Conservation (phyloP, 75 land plant species). For the Pseudotsuga menziesii region DNA sequence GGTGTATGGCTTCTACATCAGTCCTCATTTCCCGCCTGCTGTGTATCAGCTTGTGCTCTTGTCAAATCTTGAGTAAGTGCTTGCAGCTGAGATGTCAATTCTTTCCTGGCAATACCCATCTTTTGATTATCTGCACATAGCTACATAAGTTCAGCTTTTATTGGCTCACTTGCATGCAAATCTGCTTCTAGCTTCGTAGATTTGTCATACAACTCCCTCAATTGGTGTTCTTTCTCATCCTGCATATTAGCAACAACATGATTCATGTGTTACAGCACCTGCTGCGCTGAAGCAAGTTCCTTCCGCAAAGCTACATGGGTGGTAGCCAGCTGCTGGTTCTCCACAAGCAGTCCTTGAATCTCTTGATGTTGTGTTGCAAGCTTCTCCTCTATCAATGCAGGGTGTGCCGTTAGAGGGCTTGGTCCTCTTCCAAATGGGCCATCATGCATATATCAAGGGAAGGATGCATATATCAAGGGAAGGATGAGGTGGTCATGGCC, state of each 20-base stretch:
- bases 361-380: conserved; percentile 59
- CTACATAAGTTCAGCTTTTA: conserved; percentile 53
- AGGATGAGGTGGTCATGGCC: conserved; percentile 33
- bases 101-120: conserved; percentile 41
- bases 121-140: conserved; percentile 58
- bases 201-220: conserved; percentile 62
- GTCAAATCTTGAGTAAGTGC: conserved; percentile 51
- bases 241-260: conserved; percentile 33
- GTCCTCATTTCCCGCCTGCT: conserved; percentile 46
- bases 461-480: no score
- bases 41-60: conserved; percentile 44
- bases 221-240: conserved; percentile 51
- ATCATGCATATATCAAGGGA: conserved; percentile 5
- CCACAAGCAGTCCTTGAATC: conserved; percentile 56
- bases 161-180: conserved; percentile 54
- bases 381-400: conserved; percentile 64
- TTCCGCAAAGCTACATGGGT: conserved; percentile 57
- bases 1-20: conserved; percentile 52
- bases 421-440: conserved; percentile 5
- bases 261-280: conserved; percentile 58
- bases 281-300: conserved; percentile 61
- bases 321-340: conserved; percentile 56
- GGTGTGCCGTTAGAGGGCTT: conserved; percentile 15
- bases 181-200: conserved; percentile 64
- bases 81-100: conserved; percentile 50